A percentile compares a stretch with the other conserved stretches of the same genome.
Conservation (phyloP, 1,284 basidiomycete genomes). For the Exobasidium rhododendri region DNA sequence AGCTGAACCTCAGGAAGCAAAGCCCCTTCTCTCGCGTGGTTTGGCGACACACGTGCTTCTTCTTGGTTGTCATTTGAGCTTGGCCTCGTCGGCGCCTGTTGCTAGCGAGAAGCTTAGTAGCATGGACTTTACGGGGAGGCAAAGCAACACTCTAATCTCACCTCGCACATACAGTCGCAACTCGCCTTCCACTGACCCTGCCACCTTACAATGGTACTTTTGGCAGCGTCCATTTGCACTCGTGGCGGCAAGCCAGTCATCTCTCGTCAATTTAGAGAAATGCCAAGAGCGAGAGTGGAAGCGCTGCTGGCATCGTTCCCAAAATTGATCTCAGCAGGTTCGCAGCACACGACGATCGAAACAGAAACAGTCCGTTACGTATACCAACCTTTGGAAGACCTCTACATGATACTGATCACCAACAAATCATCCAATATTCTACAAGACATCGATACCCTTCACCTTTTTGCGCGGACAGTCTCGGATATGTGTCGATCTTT, state of each 20-base stretch:
- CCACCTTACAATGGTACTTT: conserved; percentile 69
- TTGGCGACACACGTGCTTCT: too few species aligned
- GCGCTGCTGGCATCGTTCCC: conserved; percentile 94
- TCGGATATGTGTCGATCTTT: conserved; percentile 74
- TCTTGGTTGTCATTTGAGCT: too few species aligned
- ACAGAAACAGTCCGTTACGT: conserved; percentile 70
- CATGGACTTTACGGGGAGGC: too few species aligned
- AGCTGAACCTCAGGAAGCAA: too few species aligned
- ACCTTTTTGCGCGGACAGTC: conserved; percentile 88
- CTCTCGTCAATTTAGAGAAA: conserved; percentile 92
- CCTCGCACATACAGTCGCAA: too few species aligned
- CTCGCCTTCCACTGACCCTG: too few species aligned
- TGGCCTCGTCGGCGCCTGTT: too few species aligned
- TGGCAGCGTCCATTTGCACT: conserved; percentile 89
- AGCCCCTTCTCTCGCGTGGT: too few species aligned
- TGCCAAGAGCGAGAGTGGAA: conserved; percentile 88
- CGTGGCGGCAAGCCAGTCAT: conserved; percentile 91
- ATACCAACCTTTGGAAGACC: conserved; percentile 95
- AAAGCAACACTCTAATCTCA: too few species aligned
- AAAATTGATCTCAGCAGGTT: conserved; percentile 92
- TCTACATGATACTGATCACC: conserved; percentile 95
- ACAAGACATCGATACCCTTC: conserved; percentile 94
- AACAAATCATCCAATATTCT: conserved; percentile 97
- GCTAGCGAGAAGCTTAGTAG: too few species aligned
- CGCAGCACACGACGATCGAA: conserved; percentile 84